Percentiles rank a stretch among this genome's conserved stretches.
Conservation (phyloP, 2,329 filamentous ascomycete species). For the Xenoacremonium recifei region DNA sequence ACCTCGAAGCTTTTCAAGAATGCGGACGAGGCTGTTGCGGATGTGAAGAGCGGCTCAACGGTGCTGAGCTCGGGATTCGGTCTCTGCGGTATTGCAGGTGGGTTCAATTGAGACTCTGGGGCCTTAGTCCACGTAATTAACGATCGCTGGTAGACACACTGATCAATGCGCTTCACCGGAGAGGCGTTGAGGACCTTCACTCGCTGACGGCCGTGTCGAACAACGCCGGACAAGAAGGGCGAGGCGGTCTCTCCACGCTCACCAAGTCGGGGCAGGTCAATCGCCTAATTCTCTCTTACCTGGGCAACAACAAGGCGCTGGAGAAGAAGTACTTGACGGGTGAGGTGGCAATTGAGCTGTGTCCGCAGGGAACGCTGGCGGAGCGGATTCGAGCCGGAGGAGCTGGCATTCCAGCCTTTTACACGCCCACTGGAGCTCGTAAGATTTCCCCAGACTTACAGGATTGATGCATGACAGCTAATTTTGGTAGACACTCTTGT, state of each 20-base stretch:
- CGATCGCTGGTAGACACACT: conserved; percentile 57
- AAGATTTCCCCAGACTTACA: conserved; percentile 26
- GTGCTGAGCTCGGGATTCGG: conserved; percentile 79
- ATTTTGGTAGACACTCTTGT: conserved; percentile 55
- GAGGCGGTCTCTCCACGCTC: conserved; percentile 66
- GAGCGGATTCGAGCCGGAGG: conserved; percentile 72
- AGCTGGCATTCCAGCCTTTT: conserved; percentile 78
- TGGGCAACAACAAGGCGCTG: conserved; percentile 74
- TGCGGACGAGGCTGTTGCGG: conserved; percentile 67
- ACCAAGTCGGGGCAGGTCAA: conserved; percentile 68
- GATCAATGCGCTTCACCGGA: conserved; percentile 63
- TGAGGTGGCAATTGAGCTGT: conserved; percentile 73
- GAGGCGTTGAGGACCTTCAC: conserved; percentile 60
- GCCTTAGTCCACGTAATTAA: not conserved
- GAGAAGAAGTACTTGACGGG: conserved; percentile 74
- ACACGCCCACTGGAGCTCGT: conserved; percentile 71
- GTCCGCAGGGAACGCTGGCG: conserved; percentile 72
- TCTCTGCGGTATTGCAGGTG: conserved; percentile 73
- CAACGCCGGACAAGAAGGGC: conserved; percentile 71
- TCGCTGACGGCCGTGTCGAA: conserved; percentile 76
- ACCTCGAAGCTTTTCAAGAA: conserved; percentile 49
- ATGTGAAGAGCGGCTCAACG: conserved; percentile 67
- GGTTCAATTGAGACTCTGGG: conserved; percentile 13
- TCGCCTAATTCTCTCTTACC: conserved; percentile 71
- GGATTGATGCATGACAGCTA: conserved; percentile 3